Percentiles rank a stretch among this genome's conserved stretches.
These are phyloP conservation scores for Daedaleopsis sinensis DNA, from an alignment of 768 basidiomycete species.

Conservation along the genomic window DNA sequence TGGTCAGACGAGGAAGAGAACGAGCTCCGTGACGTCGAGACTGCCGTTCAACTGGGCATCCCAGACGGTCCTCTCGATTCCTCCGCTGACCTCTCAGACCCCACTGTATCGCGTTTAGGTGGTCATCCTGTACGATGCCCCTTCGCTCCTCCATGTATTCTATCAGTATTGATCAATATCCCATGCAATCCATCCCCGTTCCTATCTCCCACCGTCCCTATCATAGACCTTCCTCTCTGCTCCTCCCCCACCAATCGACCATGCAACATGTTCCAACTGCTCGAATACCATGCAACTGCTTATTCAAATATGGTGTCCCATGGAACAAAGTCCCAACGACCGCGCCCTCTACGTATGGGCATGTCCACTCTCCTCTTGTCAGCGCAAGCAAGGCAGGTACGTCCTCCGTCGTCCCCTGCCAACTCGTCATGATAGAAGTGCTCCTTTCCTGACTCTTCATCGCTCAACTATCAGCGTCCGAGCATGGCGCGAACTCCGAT, in stretches of 20 bases:
- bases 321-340: conserved; percentile 84
- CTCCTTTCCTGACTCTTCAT: not conserved
- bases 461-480: conserved; percentile 59
- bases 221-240: conserved; percentile 80
- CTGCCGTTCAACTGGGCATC: conserved; percentile 76
- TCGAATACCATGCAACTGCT: conserved; percentile 77
- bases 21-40: conserved; percentile 54
- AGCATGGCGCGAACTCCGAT: conserved; percentile 77
- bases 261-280: conserved; percentile 75
- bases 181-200: conserved; percentile 29
- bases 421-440: not conserved
- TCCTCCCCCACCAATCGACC: conserved; percentile 63
- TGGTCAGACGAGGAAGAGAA: conserved; percentile 83
- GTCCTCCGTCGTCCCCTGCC: not conserved
- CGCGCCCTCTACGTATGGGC: conserved; percentile 87
- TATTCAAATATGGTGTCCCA: conserved; percentile 88
- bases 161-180: conserved; percentile 37
- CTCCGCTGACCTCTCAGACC: conserved; percentile 65
- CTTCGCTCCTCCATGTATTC: conserved; percentile 49
- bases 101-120: conserved; percentile 87
- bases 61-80: conserved; percentile 73
- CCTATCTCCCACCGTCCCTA: conserved; percentile 22
- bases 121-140: conserved; percentile 83
- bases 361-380: conserved; percentile 71
- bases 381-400: conserved; percentile 77